Conservation (phyloP, 352 stramenopile genomes). For the Phytophthora melonis region DNA sequence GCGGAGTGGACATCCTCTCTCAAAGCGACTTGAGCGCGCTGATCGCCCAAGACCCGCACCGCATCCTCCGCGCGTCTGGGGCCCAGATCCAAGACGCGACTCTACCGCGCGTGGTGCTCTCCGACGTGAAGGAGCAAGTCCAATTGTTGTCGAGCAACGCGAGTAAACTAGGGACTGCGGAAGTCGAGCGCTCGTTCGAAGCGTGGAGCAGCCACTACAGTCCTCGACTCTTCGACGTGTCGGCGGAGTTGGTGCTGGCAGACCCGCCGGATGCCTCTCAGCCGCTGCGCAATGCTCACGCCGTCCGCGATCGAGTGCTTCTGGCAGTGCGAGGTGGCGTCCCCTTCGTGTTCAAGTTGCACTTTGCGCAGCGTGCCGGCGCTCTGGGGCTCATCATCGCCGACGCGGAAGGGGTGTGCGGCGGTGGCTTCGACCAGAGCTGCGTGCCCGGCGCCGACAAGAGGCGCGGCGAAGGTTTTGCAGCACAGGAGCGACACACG, state of each 20-base stretch:
- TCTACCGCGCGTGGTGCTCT: constrained; percentile 57
- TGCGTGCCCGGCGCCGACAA: constrained; percentile 72
- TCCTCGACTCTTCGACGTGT: constrained; percentile 70
- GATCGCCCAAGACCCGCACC: constrained; percentile 31
- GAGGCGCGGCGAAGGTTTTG: constrained; percentile 65
- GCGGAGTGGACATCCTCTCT: constrained; percentile 36
- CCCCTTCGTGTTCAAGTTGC: constrained; percentile 76
- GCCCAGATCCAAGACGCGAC: constrained; percentile 26
- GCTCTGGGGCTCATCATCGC: constrained; percentile 74
- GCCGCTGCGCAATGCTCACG: constrained; percentile 58
- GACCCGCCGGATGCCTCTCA: constrained; percentile 66
- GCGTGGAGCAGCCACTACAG: constrained; percentile 80
- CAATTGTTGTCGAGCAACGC: constrained; percentile 30
- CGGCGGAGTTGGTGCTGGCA: constrained; percentile 68
- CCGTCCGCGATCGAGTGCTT: constrained; percentile 67
- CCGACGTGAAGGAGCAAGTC: constrained; percentile 62
- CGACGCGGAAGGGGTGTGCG: constrained; percentile 57
- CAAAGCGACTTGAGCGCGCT: constrained; percentile 38
- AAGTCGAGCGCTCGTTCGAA: constrained; percentile 45
- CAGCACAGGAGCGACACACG: constrained; percentile 54
- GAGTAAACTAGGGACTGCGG: neutral
- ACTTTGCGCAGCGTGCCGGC: constrained; percentile 68
- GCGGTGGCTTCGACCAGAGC: constrained; percentile 66
- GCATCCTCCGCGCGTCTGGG: constrained; percentile 34
- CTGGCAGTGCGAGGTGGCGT: constrained; percentile 60